These are phyloP conservation scores for Melanogaster broomeanus DNA, from an alignment of 768 basidiomycete species.

Conservation along the genomic window DNA sequence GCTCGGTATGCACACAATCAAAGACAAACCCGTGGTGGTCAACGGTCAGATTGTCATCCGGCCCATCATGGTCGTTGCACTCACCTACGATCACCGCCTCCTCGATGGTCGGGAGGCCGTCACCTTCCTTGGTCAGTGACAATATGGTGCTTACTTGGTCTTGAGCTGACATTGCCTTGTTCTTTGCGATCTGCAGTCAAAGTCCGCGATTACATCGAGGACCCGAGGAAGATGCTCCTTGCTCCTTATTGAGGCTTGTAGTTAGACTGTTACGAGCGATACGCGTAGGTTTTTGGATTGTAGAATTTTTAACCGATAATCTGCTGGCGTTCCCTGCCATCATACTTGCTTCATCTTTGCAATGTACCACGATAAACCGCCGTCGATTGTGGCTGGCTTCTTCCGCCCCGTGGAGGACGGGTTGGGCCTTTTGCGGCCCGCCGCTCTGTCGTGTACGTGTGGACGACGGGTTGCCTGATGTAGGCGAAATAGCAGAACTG, in stretches of 20 bases:
- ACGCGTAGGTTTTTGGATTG: not conserved
- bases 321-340: conserved; percentile 3
- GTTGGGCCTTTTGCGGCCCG: no score
- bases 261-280: not conserved
- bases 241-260: conserved; percentile 28
- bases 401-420: no score
- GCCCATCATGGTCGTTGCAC: conserved; percentile 93
- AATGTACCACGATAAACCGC: no score
- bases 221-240: conserved; percentile 89
- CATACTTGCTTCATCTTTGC: conserved; percentile 2
- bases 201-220: conserved; percentile 92
- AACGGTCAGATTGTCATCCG: conserved; percentile 95
- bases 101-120: conserved; percentile 96
- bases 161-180: conserved; percentile 1
- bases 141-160: not conserved
- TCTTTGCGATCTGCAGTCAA: conserved; percentile 53
- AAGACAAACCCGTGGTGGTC: conserved; percentile 87
- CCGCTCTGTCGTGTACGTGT: no score
- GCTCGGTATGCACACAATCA: conserved; percentile 95
- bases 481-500: no score
- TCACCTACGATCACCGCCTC: conserved; percentile 95
- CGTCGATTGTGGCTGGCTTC: no score
- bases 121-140: conserved; percentile 88
- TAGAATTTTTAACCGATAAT: conserved; percentile 14
- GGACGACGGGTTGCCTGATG: no score